A percentile compares a stretch with the other conserved stretches of the same genome.
phyloP scores from a whole-genome alignment of 306 rosid genomes.

The Dalbergia oliveri region DNA sequence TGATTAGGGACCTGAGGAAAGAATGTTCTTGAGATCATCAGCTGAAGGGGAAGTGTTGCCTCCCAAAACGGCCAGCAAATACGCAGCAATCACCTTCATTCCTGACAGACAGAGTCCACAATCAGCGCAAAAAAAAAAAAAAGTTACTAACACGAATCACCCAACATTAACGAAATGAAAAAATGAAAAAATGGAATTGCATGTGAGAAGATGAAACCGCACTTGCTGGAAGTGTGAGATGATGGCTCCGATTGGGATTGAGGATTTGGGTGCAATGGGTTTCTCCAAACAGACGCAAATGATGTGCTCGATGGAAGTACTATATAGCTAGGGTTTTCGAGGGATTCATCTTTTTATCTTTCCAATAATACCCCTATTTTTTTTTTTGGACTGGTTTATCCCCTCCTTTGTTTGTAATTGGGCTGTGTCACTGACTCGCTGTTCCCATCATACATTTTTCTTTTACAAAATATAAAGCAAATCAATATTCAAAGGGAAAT shows the following conservation, averaged over 20 bases:
- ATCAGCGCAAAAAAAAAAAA: background rate
- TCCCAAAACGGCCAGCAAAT: slow-evolving; percentile 81
- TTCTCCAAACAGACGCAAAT: background rate
- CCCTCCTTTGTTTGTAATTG: background rate
- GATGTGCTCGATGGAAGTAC: background rate
- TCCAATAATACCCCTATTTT: slow-evolving; percentile 32
- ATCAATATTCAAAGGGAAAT: too few relatives aligned
- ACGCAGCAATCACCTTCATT: slow-evolving; percentile 80
- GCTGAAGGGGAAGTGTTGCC: slow-evolving; percentile 68
- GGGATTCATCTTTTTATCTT: background rate
- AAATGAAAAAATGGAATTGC: background rate
- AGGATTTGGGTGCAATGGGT: background rate
- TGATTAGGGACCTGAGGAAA: slow-evolving; percentile 53
- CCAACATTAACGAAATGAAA: too few relatives aligned
- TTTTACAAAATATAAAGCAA: too few relatives aligned
- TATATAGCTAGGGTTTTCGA: slow-evolving; percentile 53
- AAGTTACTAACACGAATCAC: slow-evolving; percentile 8
- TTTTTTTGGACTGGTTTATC: background rate
- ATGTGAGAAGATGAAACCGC: background rate
- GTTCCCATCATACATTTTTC: too few relatives aligned
- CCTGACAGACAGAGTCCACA: slow-evolving; percentile 64
- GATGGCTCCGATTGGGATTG: background rate
- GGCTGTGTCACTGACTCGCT: too few relatives aligned
- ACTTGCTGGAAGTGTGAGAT: slow-evolving; percentile 26
- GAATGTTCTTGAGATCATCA: slow-evolving; percentile 64